Conservation (phyloP, 208 protist species). For the Porcisia hertigi region DNA sequence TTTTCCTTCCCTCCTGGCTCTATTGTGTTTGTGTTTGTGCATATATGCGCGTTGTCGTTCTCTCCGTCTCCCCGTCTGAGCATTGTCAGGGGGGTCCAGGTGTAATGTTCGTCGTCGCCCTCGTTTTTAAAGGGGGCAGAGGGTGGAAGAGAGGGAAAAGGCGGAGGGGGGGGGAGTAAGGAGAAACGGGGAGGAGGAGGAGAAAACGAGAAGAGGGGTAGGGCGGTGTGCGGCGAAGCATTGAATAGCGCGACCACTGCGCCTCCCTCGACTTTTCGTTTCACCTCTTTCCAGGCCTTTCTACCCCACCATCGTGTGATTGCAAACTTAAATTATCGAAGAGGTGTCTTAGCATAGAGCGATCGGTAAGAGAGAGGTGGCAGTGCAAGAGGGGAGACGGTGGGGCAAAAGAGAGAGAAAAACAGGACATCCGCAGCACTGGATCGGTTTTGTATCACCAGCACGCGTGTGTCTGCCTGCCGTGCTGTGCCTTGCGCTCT, state of each 20-base stretch:
- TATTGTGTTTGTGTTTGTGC: no score
- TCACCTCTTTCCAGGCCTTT: neutral
- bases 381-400: no score
- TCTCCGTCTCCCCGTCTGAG: no score
- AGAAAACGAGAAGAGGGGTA: neutral
- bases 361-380: no score
- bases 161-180: neutral
- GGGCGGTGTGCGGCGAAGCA: neutral
- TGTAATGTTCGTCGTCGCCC: neutral
- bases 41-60: no score
- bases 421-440: neutral
- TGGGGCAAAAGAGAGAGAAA: neutral
- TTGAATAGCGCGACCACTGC: neutral
- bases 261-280: neutral
- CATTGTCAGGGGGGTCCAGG: neutral
- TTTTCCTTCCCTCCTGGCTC: no score
- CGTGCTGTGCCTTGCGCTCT: neutral
- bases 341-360: neutral
- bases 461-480: neutral
- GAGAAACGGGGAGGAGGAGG: neutral
- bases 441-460: neutral
- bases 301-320: neutral
- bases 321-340: neutral
- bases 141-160: neutral
- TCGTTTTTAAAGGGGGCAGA: neutral